Evolutionary conservation across 2,329 filamentous ascomycete species (phyloP).

Genomic region (Colletotrichum paranaense): DNA sequence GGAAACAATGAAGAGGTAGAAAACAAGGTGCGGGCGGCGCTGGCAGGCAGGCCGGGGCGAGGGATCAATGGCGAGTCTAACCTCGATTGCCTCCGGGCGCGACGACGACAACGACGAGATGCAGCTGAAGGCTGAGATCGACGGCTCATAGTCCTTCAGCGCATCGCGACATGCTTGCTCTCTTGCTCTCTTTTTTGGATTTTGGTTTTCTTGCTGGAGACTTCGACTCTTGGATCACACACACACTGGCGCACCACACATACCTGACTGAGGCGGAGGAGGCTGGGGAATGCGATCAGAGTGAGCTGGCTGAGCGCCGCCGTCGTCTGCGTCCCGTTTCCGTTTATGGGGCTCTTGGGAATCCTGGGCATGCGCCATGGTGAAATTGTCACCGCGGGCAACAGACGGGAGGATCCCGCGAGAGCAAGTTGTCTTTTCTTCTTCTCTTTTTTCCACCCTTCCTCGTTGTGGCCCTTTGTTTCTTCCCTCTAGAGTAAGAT

Average conservation of each 20-base stretch:
- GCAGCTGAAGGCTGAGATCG: slow-evolving; percentile 32
- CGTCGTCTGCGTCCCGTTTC: slow-evolving; percentile 60
- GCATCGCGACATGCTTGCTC: slow-evolving; percentile 16
- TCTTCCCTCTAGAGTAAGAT: background rate
- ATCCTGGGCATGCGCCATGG: slow-evolving; percentile 56
- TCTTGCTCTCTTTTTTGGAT: background rate
- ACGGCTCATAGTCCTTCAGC: slow-evolving; percentile 28
- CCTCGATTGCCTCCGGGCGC: slow-evolving; percentile 36
- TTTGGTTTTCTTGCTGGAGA: slow-evolving; percentile 26
- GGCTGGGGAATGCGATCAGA: slow-evolving; percentile 56
- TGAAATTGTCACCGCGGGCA: slow-evolving; percentile 30
- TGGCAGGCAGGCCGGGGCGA: slow-evolving; percentile 35
- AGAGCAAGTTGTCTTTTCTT: slow-evolving; percentile 3
- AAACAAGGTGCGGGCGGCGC: slow-evolving; percentile 31
- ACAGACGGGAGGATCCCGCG: slow-evolving; percentile 3
- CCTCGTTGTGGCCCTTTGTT: background rate
- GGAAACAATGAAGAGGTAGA: background rate
- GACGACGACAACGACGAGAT: slow-evolving; percentile 26
- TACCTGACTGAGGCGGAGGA: slow-evolving; percentile 58
- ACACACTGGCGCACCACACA: slow-evolving; percentile 39
- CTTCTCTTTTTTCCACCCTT: background rate
- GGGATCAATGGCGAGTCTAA: slow-evolving; percentile 37
- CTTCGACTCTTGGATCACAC: slow-evolving; percentile 31
- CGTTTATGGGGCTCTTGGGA: slow-evolving; percentile 56
- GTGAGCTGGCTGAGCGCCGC: slow-evolving; percentile 49